Conservation (phyloP, 2,329 filamentous ascomycete species). For the Aaosphaeria pasadenensis region DNA sequence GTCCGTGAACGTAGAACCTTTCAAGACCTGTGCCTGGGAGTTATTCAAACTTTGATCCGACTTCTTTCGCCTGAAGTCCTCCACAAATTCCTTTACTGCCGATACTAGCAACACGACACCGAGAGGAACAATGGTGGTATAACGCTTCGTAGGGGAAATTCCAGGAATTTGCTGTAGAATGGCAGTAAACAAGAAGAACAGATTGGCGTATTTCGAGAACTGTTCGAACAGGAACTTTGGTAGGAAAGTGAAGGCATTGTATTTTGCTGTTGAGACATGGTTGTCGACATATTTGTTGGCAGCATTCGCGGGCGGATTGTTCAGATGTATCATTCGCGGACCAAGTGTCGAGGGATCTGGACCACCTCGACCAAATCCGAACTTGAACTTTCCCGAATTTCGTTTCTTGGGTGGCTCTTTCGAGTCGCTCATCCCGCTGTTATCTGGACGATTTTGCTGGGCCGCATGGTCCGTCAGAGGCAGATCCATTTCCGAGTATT, state of each 20-base stretch:
- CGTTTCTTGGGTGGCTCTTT: constrained; percentile 38
- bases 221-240: constrained; percentile 98
- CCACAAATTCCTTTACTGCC: constrained; percentile 88
- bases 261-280: constrained; percentile 96
- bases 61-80: constrained; percentile 85
- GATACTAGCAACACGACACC: constrained; percentile 89
- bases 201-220: constrained; percentile 98
- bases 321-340: constrained; percentile 88
- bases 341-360: constrained; percentile 87
- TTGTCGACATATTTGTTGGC: constrained; percentile 92
- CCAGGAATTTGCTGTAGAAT: constrained; percentile 91
- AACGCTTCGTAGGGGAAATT: constrained; percentile 91
- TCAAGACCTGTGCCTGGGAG: constrained; percentile 78
- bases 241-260: constrained; percentile 88
- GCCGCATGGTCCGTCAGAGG: constrained; percentile 78
- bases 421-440: constrained; percentile 36
- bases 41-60: constrained; percentile 86
- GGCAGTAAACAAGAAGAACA: constrained; percentile 99
- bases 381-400: constrained; percentile 71
- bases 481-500: constrained; percentile 97
- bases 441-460: constrained; percentile 39
- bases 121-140: constrained; percentile 94
- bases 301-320: constrained; percentile 91
- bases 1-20: constrained; percentile 79
- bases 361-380: constrained; percentile 81